Evolutionary conservation across 2,329 filamentous ascomycete species (phyloP), one percentile per base, ranked within the genome.

Genomic region (Microthyrium microscopicum): DNA sequence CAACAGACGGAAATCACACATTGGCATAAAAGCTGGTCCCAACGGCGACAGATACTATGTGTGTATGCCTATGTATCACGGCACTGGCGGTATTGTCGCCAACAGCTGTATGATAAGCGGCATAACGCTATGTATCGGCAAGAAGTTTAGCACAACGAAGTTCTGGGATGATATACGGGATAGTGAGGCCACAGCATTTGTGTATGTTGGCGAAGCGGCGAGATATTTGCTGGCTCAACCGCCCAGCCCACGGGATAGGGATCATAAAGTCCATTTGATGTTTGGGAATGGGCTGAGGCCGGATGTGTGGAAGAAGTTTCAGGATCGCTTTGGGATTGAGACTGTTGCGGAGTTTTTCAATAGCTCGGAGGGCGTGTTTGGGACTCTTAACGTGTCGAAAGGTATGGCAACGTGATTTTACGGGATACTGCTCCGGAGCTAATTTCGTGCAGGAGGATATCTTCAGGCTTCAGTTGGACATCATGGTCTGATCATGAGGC

Each of bases 11-110:
- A 48, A 54, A 13, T 41, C 47, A 5, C 44, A 45, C 5, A 49
- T 55, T 28, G 52, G 48, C 13, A 44, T 62, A 9, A 45, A 49
- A 13, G 41, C 49, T 35, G 61, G 56, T 20, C 53, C 50, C 17
- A 48, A 47, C 33, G 57, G 40, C 30, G 73, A 81, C 48, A 59
- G 73, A 18, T 82, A 73, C 66, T 84, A 83, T 47, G 68, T 73
- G 46, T 79, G 75, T 51, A 84, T 84, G 77, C 78, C 70, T 1
- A 56, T 81, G 20, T 84, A 83, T 47, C 79, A 85, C 50, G 77
- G 77, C 11, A 84, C 79, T 0, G 78, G 77, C 5, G 68, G 68
- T 13, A 70, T 77, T 21, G 62, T 59, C 5, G 61, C 66, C 20
- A 62, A 76, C 33, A 54, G 53, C 4, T 68, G 67, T 43, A 53